phyloP scores from a whole-genome alignment of 1,284 basidiomycete species.

The Apiotrichum sp. region DNA sequence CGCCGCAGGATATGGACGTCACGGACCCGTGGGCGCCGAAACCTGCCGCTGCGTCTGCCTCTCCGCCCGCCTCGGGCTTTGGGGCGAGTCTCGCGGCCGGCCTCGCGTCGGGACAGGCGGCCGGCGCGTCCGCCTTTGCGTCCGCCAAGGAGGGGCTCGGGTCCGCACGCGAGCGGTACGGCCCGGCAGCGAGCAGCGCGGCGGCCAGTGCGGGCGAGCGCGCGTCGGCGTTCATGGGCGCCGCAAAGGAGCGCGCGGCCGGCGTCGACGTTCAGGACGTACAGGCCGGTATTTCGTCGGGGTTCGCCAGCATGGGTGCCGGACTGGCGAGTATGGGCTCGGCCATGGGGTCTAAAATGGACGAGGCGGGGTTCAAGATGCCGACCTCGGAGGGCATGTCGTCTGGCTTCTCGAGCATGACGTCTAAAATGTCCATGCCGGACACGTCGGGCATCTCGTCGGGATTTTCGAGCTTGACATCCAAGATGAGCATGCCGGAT shows the following conservation, averaged over 20 bases:
- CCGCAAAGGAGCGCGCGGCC: not conserved
- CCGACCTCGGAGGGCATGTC: no score
- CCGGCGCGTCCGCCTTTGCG: not conserved
- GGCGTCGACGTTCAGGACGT: not conserved
- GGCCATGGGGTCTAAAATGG: not conserved
- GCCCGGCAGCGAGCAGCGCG: not conserved
- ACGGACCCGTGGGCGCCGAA: constrained; percentile 13
- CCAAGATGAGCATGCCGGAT: not conserved
- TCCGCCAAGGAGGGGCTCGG: not conserved
- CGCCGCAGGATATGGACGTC: constrained; percentile 7
- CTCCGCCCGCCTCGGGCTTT: no score
- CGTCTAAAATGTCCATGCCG: no score
- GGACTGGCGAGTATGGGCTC: not conserved
- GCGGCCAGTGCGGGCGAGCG: not conserved
- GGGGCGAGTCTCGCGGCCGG: no score
- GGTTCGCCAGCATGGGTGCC: not conserved
- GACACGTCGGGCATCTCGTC: no score
- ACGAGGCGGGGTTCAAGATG: no score
- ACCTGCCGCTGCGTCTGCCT: no score
- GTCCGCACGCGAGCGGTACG: not conserved
- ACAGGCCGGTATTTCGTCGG: not conserved
- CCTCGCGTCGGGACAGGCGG: not conserved
- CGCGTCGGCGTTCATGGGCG: constrained; percentile 1
- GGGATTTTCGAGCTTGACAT: no score
- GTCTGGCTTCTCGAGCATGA: no score